Conservation (phyloP, 805 yeast species). For the Suhomyces sp. region DNA sequence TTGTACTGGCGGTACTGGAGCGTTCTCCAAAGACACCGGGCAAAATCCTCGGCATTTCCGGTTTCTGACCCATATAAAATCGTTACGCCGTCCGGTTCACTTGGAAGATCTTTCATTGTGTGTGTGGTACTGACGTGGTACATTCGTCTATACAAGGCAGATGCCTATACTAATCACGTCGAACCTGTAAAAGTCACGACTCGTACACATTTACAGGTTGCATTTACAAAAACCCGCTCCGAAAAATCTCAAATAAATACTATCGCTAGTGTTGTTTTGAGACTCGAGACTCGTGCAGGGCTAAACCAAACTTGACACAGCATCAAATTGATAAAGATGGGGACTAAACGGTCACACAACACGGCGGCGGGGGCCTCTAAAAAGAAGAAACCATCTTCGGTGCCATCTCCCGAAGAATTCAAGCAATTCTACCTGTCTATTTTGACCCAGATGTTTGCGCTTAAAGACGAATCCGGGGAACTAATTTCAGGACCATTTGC, state of each 20-base stretch:
- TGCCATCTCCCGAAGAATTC: constrained; percentile 19
- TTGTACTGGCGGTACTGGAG: constrained; percentile 53
- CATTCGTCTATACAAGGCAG: not conserved
- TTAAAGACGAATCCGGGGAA: constrained; percentile 29
- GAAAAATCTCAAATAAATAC: not conserved
- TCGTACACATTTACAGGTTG: not conserved
- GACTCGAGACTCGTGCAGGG: not conserved
- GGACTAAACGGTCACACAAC: not conserved
- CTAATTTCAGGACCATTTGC: constrained; percentile 27
- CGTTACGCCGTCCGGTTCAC: constrained; percentile 32
- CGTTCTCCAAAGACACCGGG: constrained; percentile 55
- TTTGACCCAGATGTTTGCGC: constrained; percentile 27
- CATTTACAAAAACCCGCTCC: not conserved
- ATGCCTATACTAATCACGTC: not conserved
- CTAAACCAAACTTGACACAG: not conserved
- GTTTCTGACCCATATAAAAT: constrained; percentile 90
- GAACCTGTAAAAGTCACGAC: not conserved
- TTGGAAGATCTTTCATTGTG: not conserved
- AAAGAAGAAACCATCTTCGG: constrained; percentile 1
- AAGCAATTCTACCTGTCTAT: constrained; percentile 30
- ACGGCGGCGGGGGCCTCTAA: not conserved
- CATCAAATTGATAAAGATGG: not conserved
- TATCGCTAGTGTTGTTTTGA: not conserved
- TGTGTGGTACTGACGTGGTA: not conserved
- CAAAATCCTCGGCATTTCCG: constrained; percentile 86